Conservation (phyloP, 306 rosid species). For the Dryas alaskensis region DNA sequence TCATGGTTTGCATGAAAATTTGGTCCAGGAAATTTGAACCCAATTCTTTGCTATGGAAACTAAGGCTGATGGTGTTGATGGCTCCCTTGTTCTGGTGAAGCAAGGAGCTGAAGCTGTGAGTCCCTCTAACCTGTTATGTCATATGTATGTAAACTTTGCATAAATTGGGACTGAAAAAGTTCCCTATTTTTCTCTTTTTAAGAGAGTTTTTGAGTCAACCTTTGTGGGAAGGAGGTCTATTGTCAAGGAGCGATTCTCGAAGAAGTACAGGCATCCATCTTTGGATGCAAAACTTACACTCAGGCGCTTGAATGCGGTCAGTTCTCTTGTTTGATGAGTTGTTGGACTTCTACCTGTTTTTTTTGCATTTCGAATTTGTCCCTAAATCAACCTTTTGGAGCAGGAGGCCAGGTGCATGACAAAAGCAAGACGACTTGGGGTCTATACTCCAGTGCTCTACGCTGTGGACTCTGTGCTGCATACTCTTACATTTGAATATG, state of each 20-base stretch:
- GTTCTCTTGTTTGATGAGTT: constrained; percentile 12
- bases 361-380: background rate
- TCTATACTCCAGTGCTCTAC: constrained; percentile 64
- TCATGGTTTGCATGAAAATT: background rate
- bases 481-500: constrained; percentile 66
- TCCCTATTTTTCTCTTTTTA: background rate
- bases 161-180: background rate
- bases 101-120: constrained; percentile 75
- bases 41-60: constrained; percentile 31
- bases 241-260: constrained; percentile 86
- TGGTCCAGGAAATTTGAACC: background rate
- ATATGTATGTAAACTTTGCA: background rate
- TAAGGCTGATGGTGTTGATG: constrained; percentile 19
- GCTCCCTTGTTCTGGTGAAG: constrained; percentile 42
- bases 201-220: constrained; percentile 80
- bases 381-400: constrained; percentile 20
- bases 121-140: background rate
- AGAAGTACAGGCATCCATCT: constrained; percentile 86
- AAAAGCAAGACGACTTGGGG: constrained; percentile 85
- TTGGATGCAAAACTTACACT: constrained; percentile 83
- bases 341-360: background rate
- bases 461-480: constrained; percentile 63
- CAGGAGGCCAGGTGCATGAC: constrained; percentile 97
- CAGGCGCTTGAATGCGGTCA: constrained; percentile 73
- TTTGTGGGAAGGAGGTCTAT: constrained; percentile 77